Percentiles rank a stretch among this genome's conserved stretches.
These are phyloP conservation scores for Articulospora tetracladia DNA, from an alignment of 495 filamentous ascomycete genomes.

Conservation along the genomic window DNA sequence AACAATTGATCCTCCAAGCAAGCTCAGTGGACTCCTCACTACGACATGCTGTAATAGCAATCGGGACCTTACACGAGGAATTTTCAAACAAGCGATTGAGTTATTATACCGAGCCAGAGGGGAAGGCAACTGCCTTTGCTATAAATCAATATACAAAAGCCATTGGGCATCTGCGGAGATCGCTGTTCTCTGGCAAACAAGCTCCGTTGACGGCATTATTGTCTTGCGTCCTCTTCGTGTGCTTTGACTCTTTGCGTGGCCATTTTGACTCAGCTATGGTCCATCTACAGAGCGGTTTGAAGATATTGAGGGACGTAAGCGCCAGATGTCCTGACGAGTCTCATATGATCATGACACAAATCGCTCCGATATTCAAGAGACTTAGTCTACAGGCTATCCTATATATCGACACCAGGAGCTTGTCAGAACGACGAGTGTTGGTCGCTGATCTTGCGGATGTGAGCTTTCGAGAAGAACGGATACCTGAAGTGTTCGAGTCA, in stretches of 20 bases:
- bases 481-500: conserved; percentile 13
- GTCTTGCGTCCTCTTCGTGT: conserved; percentile 23
- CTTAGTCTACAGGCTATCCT: conserved; percentile 19
- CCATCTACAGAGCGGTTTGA: conserved; percentile 22
- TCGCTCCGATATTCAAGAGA: conserved; percentile 15
- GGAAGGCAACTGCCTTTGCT: conserved; percentile 2
- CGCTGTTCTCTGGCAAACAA: conserved; percentile 8
- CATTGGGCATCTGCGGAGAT: conserved; percentile 12
- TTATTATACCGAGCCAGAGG: background rate
- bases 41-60: conserved; percentile 14
- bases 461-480: background rate
- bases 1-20: conserved; percentile 14
- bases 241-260: conserved; percentile 21
- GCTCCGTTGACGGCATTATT: conserved; percentile 15
- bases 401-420: conserved; percentile 18
- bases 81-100: conserved; percentile 3
- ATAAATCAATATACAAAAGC: conserved; percentile 22
- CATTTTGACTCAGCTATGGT: conserved; percentile 19
- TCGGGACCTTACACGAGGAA: conserved; percentile 19
- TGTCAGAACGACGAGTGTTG: background rate
- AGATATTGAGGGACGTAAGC: conserved; percentile 19
- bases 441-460: conserved; percentile 4
- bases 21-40: conserved; percentile 7
- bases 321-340: background rate
- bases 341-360: conserved; percentile 7